Base-by-base conservation (phyloP, 495 filamentous ascomycete genomes). In the Evernia prunastri region DNA sequence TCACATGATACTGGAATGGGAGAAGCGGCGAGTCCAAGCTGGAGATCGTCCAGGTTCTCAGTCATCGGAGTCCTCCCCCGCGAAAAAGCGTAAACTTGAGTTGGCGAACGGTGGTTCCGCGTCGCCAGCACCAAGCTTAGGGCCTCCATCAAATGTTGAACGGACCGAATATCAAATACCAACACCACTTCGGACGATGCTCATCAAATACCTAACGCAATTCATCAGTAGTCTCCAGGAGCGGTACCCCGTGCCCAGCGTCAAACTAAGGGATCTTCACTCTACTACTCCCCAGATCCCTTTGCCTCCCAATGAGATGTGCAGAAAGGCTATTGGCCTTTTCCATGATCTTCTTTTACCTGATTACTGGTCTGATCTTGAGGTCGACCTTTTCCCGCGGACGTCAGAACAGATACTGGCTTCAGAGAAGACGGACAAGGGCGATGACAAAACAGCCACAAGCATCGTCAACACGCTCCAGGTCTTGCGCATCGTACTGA, bases 161-260 rank as follows among this genome's bases (percentile, higher is more conserved):
- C 80, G 80, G 59, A 75, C 77, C 4, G 89, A 93, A 54, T 92
- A 89, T 67, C 79, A 83, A 49, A 84, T 93, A 17, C 82, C 89
- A 57, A 69, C 79, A 10, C 71, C 82, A 18, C 84, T 89, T 42
- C 81, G 91, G 17, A 82, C 82, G 12, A 85, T 91, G 69, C 85
- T 97, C 76, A 83, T 96, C 51, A 95, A 92, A 71, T 97, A 97
- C 72, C 81, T 97, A 25, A 90, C 96, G 29, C 88, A 92, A 43
- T 96, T 96, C 73, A 96, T 97, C 69, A 91, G 90, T 10, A 86
- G 88, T 29, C 82, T 94, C n/a, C 87, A 85, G 56, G 92, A 94
- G 75, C 84, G 89, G 49, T 96, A 87, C 75, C 86, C 82, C 56
- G 84, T 89, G 37, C 85, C 86, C 9, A 87, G 89, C 17, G 81